Conservation (phyloP, 164 flowering plant species). For the Piper longum region DNA sequence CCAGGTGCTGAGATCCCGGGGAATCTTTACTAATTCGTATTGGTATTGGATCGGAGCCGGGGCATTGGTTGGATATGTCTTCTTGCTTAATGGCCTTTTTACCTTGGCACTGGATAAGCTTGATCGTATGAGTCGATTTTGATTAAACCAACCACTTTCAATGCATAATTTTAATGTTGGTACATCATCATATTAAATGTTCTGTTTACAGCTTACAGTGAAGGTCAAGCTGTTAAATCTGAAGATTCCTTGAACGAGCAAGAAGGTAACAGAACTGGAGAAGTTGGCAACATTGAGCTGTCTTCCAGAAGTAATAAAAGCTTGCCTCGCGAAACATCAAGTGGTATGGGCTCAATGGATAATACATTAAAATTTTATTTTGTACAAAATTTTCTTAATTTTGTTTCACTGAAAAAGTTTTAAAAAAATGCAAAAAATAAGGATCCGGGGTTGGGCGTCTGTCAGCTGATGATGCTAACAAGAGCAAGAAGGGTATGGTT, state of each 20-base stretch:
- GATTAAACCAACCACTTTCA: neutral
- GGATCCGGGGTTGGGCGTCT: constrained; percentile 4
- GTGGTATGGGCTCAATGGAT: constrained; percentile 1
- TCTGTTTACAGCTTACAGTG: constrained; percentile 4
- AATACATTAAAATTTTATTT: neutral
- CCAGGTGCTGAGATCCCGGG: constrained; percentile 10
- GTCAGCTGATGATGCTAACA: constrained; percentile 7
- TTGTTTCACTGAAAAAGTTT: neutral
- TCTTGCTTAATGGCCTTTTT: constrained; percentile 11
- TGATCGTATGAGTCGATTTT: constrained; percentile 5
- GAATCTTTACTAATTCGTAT: constrained; percentile 8
- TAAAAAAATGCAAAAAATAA: no score
- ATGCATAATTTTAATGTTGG: neutral
- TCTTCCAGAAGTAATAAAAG: constrained; percentile 5
- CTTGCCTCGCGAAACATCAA: neutral
- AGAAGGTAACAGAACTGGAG: constrained; percentile 10
- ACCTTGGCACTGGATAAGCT: constrained; percentile 12
- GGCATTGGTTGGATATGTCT: constrained; percentile 11
- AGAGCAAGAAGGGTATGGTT: constrained; percentile 30
- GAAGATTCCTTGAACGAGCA: constrained; percentile 9
- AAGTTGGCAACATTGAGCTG: constrained; percentile 1
- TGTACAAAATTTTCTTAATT: neutral
- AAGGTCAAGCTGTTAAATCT: constrained; percentile 9
- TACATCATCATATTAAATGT: neutral
- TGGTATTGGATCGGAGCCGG: constrained; percentile 22